A percentile compares a stretch with the other conserved stretches of the same genome.
Conservation (phyloP, 352 stramenopile genomes). For the Pythium diclinum region DNA sequence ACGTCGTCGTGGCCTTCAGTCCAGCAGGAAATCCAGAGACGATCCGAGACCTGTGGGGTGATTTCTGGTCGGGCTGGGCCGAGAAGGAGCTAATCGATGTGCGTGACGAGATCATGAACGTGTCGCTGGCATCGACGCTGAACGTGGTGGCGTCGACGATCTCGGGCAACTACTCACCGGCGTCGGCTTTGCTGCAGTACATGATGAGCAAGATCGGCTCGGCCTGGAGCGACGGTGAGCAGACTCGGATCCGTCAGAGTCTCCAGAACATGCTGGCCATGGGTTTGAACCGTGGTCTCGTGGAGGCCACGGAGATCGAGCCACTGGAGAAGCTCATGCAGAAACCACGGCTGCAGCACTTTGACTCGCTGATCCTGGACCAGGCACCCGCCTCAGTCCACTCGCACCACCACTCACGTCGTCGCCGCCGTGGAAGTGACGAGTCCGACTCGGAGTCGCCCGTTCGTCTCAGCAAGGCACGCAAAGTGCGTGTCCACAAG, state of each 20-base stretch:
- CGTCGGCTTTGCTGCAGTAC: conserved; percentile 68
- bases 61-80: conserved; percentile 86
- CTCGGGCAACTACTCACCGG: conserved; percentile 71
- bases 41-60: conserved; percentile 78
- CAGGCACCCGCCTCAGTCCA: conserved; percentile 42
- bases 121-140: conserved; percentile 69
- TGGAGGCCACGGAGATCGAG: conserved; percentile 55
- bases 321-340: conserved; percentile 77
- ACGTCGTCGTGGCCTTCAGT: conserved; percentile 81
- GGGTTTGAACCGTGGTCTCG: conserved; percentile 71
- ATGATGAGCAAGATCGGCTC: conserved; percentile 83
- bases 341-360: conserved; percentile 52
- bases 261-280: conserved; percentile 87
- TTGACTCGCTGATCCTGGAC: conserved; percentile 70
- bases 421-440: conserved; percentile 48
- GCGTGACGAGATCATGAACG: conserved; percentile 72
- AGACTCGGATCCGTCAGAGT: conserved; percentile 80
- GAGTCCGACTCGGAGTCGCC: conserved; percentile 59
- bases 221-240: conserved; percentile 80
- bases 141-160: conserved; percentile 81
- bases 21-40: conserved; percentile 77
- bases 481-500: conserved; percentile 69
- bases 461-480: conserved; percentile 51
- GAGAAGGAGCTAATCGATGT: conserved; percentile 81
- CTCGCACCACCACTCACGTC: conserved; percentile 35